Base-by-base conservation (phyloP, 1,284 basidiomycete species). In the Meira miltonrushii region DNA sequence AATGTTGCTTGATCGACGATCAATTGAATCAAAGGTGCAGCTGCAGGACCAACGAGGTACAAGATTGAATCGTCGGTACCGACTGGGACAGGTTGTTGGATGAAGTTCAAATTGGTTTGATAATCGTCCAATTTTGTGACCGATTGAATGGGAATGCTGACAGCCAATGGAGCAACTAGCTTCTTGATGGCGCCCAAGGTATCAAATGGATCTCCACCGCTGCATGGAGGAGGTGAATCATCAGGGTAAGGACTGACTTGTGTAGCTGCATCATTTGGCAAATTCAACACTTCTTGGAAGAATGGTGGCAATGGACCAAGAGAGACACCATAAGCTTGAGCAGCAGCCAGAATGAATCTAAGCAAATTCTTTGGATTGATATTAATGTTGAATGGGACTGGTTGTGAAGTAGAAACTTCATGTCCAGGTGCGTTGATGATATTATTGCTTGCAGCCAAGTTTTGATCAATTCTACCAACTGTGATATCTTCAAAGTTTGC, bases 361-460 rank as follows among this genome's bases (percentile, higher is more conserved):
- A 89, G 85, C 65, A 88, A 86, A 4, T 81, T 81, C 44, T 82
- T 69, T 0, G 87, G 86, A 66, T 88, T 81, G 41, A 86, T 71
- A 74, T 88, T 85, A 78, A 88, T 86, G 33, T 83, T 75, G 67
- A 89, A 81, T 23, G 85, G 85, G 53, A 89, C 79, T 11, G 76
- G 68, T 23, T 81, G 82, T 4, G 87, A 89, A 2, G 84, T 84
- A 61, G 85, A 83, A 19, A 82, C 83, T 39, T 80, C 81, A 66
- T 88, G 85, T 2, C 87, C 87, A 40, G 80, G 78, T 0, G 85
- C 87, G 39, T 81, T 82, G 55, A 89, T 83, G 1, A 86, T 85
- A 59, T 83, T 79, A 4, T 82, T 81, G 12, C 8, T 37, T 13
- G 50, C 50, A 15, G 38, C 50, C 15, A 77, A 83, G 46, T 82